phyloP scores from a whole-genome alignment of 805 yeast species.

The Ogataea trehaloabstinens region DNA sequence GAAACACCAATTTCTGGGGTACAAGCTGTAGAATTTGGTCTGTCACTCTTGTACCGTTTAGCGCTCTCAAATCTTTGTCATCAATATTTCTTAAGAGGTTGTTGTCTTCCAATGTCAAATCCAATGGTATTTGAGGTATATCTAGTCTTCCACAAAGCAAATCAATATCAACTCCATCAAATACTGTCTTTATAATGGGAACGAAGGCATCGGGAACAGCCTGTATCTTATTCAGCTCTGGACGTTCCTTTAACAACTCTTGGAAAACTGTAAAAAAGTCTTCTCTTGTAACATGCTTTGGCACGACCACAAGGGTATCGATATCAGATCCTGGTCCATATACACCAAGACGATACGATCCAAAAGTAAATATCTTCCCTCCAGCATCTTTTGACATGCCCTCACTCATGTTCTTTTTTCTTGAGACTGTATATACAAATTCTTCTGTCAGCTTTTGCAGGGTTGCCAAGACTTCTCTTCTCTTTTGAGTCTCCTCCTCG shows the following conservation, averaged over 20 bases:
- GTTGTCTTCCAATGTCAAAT: conserved; percentile 77
- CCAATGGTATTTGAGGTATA: conserved; percentile 76
- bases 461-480: conserved; percentile 69
- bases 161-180: conserved; percentile 91
- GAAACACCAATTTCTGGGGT: conserved; percentile 90
- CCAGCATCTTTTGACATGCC: conserved; percentile 98
- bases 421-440: conserved; percentile 80
- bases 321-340: conserved; percentile 98
- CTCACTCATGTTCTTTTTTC: conserved; percentile 86
- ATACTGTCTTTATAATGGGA: conserved; percentile 90
- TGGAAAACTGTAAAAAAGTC: conserved; percentile 86
- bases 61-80: conserved; percentile 83
- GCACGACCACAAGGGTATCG: conserved; percentile 94
- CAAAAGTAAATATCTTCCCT: conserved; percentile 94
- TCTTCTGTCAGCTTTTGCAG: conserved; percentile 74
- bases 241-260: conserved; percentile 61
- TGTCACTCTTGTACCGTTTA: conserved; percentile 96
- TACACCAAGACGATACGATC: conserved; percentile 92
- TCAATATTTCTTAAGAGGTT: conserved; percentile 83
- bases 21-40: conserved; percentile 88
- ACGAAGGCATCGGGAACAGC: conserved; percentile 97
- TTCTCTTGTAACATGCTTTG: conserved; percentile 88
- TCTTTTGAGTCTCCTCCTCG: conserved; percentile 76
- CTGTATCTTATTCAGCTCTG: conserved; percentile 86
- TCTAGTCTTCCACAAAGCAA: conserved; percentile 81